Evolutionary conservation across 129 eudicot genomes (phyloP).

Genomic region (Flaveria brownii): DNA sequence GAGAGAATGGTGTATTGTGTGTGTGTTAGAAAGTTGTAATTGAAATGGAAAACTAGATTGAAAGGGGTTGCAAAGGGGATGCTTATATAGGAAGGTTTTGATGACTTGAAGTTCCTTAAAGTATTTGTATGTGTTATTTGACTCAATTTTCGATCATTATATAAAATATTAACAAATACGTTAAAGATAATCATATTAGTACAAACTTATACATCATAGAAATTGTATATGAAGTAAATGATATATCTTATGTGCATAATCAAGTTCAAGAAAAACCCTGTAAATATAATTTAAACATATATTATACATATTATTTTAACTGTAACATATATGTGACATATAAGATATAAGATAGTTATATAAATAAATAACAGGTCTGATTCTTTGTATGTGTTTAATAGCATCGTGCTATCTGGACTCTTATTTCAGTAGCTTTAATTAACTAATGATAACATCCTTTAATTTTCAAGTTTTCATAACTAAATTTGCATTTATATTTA

Average conservation of each 20-base stretch:
- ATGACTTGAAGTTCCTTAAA: constrained; percentile 8
- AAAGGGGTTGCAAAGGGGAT: constrained; percentile 15
- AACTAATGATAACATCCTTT: too few species aligned
- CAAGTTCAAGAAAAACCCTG: too few species aligned
- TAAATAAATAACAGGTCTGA: too few species aligned
- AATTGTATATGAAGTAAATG: neutral
- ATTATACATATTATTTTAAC: too few species aligned
- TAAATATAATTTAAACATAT: too few species aligned
- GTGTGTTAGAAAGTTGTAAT: constrained; percentile 10
- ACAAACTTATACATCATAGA: neutral
- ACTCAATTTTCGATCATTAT: neutral
- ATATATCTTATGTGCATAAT: neutral
- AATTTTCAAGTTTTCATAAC: too few species aligned
- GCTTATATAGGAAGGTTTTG: constrained; percentile 37
- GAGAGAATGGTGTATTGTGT: constrained; percentile 9
- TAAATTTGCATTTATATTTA: too few species aligned
- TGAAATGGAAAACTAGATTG: constrained; percentile 6
- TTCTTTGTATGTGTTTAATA: too few species aligned
- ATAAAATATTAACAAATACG: neutral
- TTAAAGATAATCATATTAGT: neutral
- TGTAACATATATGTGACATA: too few species aligned
- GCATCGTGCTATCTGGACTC: too few species aligned
- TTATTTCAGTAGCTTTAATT: too few species aligned
- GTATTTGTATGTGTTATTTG: constrained; percentile 23
- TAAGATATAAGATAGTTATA: too few species aligned